Base-by-base conservation (phyloP, 2,329 filamentous ascomycete species). In the Magnaporthales sp. region DNA sequence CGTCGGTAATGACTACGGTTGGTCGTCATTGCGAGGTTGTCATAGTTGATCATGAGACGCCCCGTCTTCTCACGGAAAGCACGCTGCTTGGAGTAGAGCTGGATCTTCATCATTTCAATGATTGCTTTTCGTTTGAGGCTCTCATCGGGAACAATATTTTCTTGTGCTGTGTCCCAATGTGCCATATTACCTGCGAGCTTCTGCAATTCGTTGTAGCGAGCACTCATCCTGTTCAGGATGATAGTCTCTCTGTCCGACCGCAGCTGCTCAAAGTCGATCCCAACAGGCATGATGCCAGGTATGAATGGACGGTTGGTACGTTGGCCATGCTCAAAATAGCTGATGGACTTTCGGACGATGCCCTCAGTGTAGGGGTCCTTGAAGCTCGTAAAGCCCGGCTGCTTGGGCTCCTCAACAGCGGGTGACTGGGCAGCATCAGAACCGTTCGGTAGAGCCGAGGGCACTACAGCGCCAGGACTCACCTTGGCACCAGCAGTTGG, bases 21-120 rank as follows among this genome's bases (percentile, higher is more conserved):
- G 0, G 93, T 94, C 1, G 94, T 97, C 91, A 97, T 97, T 61
- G 93, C 94, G 30, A 98, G 86, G 73, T 97, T 98, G 74, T 98
- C 93, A 68, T 94, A 96, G 74, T 96, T 90, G 75, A 97, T 89
- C 90, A 99, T 96, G 75, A 96, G 91, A 66, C 91, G 89, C 66
- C 92, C 91, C 70, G 99, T 90, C 75, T 91, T 91, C 72, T 95
- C 91, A 67, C 96, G 90, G 72, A 99, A 81, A 10, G 89, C 86
- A 63, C 91, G 89, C 76, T 99, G 95, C 78, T 96, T 96, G 0
- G 91, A 89, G 65, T 97, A 89, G n/a, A 97, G 80, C 64, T 88
- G 89, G 46, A 98, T 83, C 75, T 91, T 91, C 83, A 97, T 98
- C 82, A 96, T 92, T 80, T 99, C 95, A 67, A 99, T 97, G 70